Conservation (phyloP, 148 eudicot species). For the Bassia scoparia region DNA sequence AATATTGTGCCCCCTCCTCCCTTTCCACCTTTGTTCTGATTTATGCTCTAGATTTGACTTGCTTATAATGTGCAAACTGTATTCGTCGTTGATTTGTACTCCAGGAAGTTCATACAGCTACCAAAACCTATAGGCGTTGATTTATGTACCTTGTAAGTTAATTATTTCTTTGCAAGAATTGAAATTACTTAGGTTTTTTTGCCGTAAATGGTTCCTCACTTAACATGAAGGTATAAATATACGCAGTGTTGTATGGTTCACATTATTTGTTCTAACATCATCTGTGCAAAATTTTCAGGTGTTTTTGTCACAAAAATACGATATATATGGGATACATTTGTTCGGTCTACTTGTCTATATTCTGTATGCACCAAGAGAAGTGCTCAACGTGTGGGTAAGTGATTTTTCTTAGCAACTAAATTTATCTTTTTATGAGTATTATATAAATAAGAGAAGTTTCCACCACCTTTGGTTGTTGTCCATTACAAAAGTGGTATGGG, state of each 20-base stretch:
- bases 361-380: conserved; percentile 90
- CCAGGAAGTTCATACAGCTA: conserved; percentile 76
- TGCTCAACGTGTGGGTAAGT: conserved; percentile 98
- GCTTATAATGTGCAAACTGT: conserved; percentile 60
- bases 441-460: conserved; percentile 4
- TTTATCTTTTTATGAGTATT: background rate
- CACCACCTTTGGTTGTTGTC: background rate
- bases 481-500: background rate
- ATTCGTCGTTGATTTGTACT: conserved; percentile 83
- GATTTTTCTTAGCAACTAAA: background rate
- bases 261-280: background rate
- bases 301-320: conserved; percentile 97
- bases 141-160: conserved; percentile 97
- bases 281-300: conserved; percentile 47
- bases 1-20: background rate
- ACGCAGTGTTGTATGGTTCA: background rate
- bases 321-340: conserved; percentile 99
- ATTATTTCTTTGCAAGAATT: background rate
- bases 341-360: conserved; percentile 91
- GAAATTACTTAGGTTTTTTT: background rate
- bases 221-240: background rate
- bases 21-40: background rate
- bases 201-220: background rate
- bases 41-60: background rate
- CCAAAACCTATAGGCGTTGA: conserved; percentile 92